Base-by-base conservation (phyloP, 2,329 filamentous ascomycete genomes). In the Plectosphaerella cucumerina region DNA sequence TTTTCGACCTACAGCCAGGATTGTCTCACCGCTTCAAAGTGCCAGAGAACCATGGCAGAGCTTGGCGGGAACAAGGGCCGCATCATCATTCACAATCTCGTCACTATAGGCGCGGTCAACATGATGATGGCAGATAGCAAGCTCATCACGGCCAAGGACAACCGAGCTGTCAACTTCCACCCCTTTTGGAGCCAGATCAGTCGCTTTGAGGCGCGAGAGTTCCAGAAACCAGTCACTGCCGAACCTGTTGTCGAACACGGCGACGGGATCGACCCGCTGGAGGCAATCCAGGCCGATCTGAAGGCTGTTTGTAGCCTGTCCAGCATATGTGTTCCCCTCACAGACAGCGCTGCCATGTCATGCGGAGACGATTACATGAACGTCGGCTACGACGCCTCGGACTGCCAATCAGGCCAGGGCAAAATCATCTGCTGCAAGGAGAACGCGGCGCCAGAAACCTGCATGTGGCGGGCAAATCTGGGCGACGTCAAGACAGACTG, bases 91-190 rank as follows among this genome's bases (percentile, higher is more conserved):
- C 49, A 61, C 33, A 56, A 66, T 26, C 50, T 68, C 18, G 52
- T 68, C 10, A 63, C 61, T 9, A 67, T 67, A 9, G 65, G 66
- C 3, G 57, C 64, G 22, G 61, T 60, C 49, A 60, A 67, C 48
- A 62, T 62, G 53, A 51, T 54, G 4, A 54, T 60, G 6, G 54
- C 56, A 23, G 57, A 65, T 44, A 61, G 61, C 15, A 50, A 59
- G 22, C 57, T 50, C 11, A 59, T 68, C 43, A 5, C 20, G 11
- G 61, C 65, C 9, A 35, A 47, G 9, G 62, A 65, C 35, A 65
- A 67, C 49, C 52, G 64, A 5, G 60, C 60, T 45, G 55, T 65
- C 10, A 50, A 62, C 1, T 33, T 31, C 11, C 64, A 68, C 33
- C 64, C 64, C 5, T 37, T 23, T 14, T 66, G 63, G 64, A 60